These are phyloP conservation scores for Tulasnella sp. DNA, from an alignment of 768 basidiomycete genomes.

Conservation along the genomic window DNA sequence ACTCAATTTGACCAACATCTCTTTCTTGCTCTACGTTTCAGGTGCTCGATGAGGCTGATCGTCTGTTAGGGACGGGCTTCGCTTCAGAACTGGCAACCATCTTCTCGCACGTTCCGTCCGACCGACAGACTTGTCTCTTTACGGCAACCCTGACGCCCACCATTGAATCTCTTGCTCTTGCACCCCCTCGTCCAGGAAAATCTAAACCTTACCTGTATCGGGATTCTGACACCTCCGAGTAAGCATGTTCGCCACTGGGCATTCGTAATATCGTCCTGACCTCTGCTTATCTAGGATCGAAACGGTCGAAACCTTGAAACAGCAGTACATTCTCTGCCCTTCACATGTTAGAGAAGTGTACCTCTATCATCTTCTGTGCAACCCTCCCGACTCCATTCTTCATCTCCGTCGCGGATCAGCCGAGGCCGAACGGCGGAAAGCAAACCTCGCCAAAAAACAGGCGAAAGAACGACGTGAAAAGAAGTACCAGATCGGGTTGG, in stretches of 20 bases:
- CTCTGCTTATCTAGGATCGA: slow-evolving; percentile 50
- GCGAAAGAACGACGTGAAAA: not conserved
- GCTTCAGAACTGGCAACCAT: slow-evolving; percentile 73
- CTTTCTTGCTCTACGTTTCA: slow-evolving; percentile 30
- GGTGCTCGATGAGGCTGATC: slow-evolving; percentile 96
- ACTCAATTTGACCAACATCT: not conserved
- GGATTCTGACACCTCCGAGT: slow-evolving; percentile 7
- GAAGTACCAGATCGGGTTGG: slow-evolving; percentile 5
- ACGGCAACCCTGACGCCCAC: slow-evolving; percentile 89
- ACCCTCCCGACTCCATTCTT: slow-evolving; percentile 74
- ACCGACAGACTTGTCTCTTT: slow-evolving; percentile 94
- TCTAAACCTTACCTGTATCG: slow-evolving; percentile 79
- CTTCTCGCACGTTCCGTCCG: slow-evolving; percentile 66
- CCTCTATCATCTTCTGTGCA: slow-evolving; percentile 78
- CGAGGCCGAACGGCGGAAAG: slow-evolving; percentile 27
- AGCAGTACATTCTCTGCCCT: slow-evolving; percentile 85
- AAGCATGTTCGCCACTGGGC: not conserved
- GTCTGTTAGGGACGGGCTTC: slow-evolving; percentile 83
- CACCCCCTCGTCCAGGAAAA: slow-evolving; percentile 72
- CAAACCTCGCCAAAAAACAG: slow-evolving; percentile 4
- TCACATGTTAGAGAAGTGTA: slow-evolving; percentile 92
- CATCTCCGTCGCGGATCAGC: slow-evolving; percentile 59
- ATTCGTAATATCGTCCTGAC: not conserved
- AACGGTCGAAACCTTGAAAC: slow-evolving; percentile 81
- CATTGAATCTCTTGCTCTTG: slow-evolving; percentile 67